phyloP scores from a whole-genome alignment of 352 stramenopile species.

The Elongisporangium undulatum region DNA sequence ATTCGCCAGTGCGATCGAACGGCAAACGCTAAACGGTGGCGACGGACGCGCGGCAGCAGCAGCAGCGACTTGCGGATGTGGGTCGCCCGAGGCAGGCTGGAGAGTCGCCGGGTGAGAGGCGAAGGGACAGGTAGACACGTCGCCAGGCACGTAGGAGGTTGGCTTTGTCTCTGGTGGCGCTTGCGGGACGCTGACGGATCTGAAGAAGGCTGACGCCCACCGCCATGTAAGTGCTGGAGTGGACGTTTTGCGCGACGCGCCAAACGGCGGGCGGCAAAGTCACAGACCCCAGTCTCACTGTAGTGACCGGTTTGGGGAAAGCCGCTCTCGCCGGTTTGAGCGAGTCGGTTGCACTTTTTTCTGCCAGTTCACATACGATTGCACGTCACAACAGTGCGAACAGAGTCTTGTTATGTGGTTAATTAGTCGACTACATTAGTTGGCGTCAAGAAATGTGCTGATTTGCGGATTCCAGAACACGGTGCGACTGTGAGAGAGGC shows the following conservation, averaged over 20 bases:
- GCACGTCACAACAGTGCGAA: not conserved
- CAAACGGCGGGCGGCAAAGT: not conserved
- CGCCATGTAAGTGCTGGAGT: not conserved
- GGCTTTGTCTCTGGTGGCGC: not conserved
- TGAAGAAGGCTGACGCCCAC: not conserved
- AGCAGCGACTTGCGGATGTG: not conserved
- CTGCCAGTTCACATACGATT: not conserved
- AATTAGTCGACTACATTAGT: not conserved
- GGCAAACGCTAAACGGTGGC: not conserved
- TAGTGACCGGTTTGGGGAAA: not conserved
- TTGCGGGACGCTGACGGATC: not conserved
- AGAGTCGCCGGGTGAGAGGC: not conserved
- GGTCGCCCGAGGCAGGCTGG: not conserved
- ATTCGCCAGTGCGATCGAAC: not conserved
- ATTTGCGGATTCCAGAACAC: not conserved
- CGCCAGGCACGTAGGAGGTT: not conserved
- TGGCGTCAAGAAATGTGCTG: not conserved
- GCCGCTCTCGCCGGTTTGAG: not conserved
- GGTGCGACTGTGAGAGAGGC: too few relatives aligned
- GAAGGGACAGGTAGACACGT: not conserved
- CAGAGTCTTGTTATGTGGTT: not conserved
- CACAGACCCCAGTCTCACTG: too few relatives aligned
- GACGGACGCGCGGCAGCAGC: not conserved
- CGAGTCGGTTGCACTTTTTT: not conserved
- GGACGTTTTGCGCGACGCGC: not conserved